Percentiles rank a stretch among this genome's conserved stretches.
Conservation (phyloP, 225 moss, liverwort and hornwort genomes). For the Anthoceros angustus region DNA sequence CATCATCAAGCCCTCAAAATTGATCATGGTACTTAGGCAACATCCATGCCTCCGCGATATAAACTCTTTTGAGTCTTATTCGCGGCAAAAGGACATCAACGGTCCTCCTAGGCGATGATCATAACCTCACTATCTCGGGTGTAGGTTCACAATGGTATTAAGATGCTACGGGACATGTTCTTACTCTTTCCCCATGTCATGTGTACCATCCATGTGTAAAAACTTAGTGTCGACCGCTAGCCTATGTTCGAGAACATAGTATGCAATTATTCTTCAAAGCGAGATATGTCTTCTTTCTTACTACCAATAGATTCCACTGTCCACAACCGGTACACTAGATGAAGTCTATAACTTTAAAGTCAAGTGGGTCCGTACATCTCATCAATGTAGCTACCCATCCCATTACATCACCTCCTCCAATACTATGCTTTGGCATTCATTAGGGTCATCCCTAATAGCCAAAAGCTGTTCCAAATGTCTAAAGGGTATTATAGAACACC, state of each 20-base stretch:
- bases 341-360: neutral
- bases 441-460: neutral
- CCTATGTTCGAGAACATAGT: too few species aligned
- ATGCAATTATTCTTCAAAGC: too few species aligned
- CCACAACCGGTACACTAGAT: too few species aligned
- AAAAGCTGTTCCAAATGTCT: neutral
- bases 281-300: too few species aligned
- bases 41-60: neutral
- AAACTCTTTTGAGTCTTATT: neutral
- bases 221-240: neutral
- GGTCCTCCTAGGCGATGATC: neutral
- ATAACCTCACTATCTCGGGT: neutral
- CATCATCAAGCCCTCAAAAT: neutral
- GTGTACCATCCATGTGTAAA: neutral
- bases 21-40: neutral
- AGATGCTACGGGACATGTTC: neutral
- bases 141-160: neutral
- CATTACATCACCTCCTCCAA: neutral
- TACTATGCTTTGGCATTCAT: neutral
- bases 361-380: neutral
- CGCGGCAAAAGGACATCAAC: neutral
- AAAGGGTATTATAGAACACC: neutral
- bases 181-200: neutral
- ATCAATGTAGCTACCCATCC: neutral
- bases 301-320: too few species aligned